phyloP scores from a whole-genome alignment of 495 filamentous ascomycete species.

The Aspergillus saccharolyticus region DNA sequence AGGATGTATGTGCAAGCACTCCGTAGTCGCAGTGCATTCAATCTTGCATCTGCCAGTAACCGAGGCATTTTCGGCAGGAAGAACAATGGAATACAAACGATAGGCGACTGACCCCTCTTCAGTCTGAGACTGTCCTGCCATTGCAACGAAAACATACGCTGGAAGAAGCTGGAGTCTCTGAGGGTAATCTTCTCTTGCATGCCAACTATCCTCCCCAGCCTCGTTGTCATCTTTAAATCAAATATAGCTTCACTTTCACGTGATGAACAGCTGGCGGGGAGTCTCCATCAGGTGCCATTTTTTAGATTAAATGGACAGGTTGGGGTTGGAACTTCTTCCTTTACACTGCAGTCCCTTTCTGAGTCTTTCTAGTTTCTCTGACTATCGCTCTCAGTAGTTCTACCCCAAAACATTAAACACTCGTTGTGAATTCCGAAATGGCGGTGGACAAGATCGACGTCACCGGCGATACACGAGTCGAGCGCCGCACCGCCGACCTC shows the following conservation, averaged over 20 bases:
- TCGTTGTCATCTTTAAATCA: neutral
- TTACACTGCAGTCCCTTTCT: neutral
- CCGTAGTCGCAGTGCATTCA: too few species aligned
- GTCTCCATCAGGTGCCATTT: conserved; percentile 10
- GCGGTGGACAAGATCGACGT: conserved; percentile 56
- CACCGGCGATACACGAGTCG: conserved; percentile 55
- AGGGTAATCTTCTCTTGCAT: neutral
- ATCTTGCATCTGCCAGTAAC: too few species aligned
- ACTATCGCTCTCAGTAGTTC: neutral
- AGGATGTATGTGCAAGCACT: too few species aligned
- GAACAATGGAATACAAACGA: too few species aligned
- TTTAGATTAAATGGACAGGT: conserved; percentile 1
- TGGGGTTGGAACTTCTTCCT: conserved; percentile 1
- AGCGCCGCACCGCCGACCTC: conserved; percentile 54
- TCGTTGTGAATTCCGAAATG: conserved; percentile 25
- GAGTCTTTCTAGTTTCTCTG: neutral
- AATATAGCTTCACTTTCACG: conserved; percentile 15
- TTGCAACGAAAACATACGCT: too few species aligned
- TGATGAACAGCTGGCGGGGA: conserved; percentile 17
- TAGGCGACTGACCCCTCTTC: too few species aligned
- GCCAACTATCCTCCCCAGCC: neutral
- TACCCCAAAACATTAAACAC: neutral
- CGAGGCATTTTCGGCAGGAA: too few species aligned
- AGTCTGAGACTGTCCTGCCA: neutral
- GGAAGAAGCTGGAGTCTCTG: neutral